Conservation (phyloP, 306 rosid species). For the Oemleria cerasiformis region DNA sequence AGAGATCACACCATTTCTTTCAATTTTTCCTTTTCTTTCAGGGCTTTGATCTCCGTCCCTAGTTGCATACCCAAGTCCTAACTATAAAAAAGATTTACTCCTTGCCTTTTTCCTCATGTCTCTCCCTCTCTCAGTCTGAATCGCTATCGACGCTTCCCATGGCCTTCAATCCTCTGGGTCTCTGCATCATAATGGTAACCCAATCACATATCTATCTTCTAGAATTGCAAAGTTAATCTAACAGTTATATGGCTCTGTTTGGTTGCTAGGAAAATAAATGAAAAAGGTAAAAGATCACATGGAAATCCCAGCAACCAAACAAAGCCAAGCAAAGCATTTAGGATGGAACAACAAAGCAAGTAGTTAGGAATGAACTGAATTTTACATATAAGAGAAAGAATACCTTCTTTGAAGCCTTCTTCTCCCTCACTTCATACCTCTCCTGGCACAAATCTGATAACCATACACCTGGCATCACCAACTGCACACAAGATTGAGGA, state of each 20-base stretch:
- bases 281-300: neutral
- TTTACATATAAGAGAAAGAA: neutral
- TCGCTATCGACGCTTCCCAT: constrained; percentile 61
- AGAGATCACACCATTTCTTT: neutral
- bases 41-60: constrained; percentile 16
- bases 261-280: neutral
- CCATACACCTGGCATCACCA: constrained; percentile 64
- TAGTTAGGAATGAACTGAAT: neutral
- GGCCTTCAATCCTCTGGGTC: constrained; percentile 62
- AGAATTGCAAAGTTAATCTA: neutral
- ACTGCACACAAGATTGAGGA: constrained; percentile 28
- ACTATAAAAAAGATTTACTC: neutral
- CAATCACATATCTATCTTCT: neutral
- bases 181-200: constrained; percentile 33
- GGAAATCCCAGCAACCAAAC: constrained; percentile 15
- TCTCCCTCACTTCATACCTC: constrained; percentile 65
- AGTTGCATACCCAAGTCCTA: constrained; percentile 2
- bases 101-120: neutral
- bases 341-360: neutral
- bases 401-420: constrained; percentile 64
- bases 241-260: neutral
- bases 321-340: neutral
- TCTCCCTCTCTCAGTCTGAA: constrained; percentile 43
- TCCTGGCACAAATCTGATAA: constrained; percentile 56
- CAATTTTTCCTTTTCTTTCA: neutral